These are phyloP conservation scores for Aegle marmelos DNA, from an alignment of 345 rosid genomes.

Conservation along the genomic window DNA sequence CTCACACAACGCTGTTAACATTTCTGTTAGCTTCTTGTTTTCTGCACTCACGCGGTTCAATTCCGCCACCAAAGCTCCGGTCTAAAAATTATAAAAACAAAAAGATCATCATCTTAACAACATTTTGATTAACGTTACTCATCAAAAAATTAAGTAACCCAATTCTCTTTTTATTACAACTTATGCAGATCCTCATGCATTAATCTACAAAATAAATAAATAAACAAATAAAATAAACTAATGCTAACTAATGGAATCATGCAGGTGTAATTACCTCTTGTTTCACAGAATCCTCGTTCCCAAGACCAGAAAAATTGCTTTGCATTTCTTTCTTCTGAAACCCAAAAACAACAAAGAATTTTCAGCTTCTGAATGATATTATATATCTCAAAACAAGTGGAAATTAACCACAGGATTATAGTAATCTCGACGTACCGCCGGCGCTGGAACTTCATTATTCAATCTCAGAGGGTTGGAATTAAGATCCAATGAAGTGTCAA, in stretches of 20 bases:
- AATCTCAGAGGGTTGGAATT: conserved; percentile 35
- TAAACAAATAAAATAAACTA: not conserved
- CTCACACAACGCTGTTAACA: conserved; percentile 70
- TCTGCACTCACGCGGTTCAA: conserved; percentile 73
- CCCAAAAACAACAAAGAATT: not conserved
- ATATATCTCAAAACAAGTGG: not conserved
- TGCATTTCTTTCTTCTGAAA: conserved; percentile 30
- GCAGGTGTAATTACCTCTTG: conserved; percentile 32
- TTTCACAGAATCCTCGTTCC: conserved; percentile 30
- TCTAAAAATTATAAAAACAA: conserved; percentile 20
- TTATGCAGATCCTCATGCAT: not conserved
- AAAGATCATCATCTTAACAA: not conserved
- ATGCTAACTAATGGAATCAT: not conserved
- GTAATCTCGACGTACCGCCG: conserved; percentile 25
- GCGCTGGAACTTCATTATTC: conserved; percentile 24
- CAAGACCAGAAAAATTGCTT: conserved; percentile 32
- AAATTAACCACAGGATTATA: too few relatives aligned
- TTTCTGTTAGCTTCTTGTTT: conserved; percentile 83
- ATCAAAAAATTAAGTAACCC: too few relatives aligned
- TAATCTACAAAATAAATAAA: not conserved
- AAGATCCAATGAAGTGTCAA: conserved; percentile 62
- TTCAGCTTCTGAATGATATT: not conserved
- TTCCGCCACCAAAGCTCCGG: conserved; percentile 68
- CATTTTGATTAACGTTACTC: too few relatives aligned
- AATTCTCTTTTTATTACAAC: not conserved